Evolutionary conservation across 2,329 filamentous ascomycete species (phyloP).

Genomic region (Talaromyces atroroseus): DNA sequence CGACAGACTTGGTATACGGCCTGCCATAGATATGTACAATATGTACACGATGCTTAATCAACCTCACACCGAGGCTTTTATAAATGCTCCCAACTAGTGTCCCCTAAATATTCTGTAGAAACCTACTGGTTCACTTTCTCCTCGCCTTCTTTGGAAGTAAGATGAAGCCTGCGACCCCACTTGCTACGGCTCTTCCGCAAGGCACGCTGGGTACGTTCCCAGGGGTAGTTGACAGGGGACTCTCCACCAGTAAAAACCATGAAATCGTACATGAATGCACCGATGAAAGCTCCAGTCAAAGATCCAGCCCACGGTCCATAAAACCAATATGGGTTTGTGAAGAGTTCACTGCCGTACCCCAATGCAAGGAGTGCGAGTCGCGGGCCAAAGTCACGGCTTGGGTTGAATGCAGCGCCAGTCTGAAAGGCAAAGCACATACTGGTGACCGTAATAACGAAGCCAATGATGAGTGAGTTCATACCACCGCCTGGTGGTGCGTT

Average conservation of each 20-base stretch:
- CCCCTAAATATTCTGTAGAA: background rate
- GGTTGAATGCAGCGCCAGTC: constrained; percentile 46
- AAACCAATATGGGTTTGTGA: constrained; percentile 43
- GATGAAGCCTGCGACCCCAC: constrained; percentile 27
- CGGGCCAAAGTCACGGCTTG: constrained; percentile 47
- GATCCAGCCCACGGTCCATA: constrained; percentile 42
- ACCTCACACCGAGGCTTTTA: background rate
- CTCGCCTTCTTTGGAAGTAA: background rate
- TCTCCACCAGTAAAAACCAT: constrained; percentile 49
- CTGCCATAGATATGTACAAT: background rate
- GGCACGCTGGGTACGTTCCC: constrained; percentile 37
- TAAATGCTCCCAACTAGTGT: background rate
- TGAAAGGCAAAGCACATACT: constrained; percentile 40
- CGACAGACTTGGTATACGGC: background rate
- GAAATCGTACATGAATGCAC: constrained; percentile 48
- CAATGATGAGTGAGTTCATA: constrained; percentile 48
- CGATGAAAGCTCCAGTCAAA: constrained; percentile 35
- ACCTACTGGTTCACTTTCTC: background rate
- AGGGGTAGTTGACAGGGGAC: constrained; percentile 48
- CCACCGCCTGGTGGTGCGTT: constrained; percentile 47
- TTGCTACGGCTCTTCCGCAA: constrained; percentile 41
- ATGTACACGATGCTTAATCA: background rate
- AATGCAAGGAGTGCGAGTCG: constrained; percentile 42
- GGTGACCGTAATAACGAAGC: constrained; percentile 35
- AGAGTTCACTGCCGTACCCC: constrained; percentile 40